Base-by-base conservation (phyloP, 164 flowering plant species). In the Macadamia integrifolia region DNA sequence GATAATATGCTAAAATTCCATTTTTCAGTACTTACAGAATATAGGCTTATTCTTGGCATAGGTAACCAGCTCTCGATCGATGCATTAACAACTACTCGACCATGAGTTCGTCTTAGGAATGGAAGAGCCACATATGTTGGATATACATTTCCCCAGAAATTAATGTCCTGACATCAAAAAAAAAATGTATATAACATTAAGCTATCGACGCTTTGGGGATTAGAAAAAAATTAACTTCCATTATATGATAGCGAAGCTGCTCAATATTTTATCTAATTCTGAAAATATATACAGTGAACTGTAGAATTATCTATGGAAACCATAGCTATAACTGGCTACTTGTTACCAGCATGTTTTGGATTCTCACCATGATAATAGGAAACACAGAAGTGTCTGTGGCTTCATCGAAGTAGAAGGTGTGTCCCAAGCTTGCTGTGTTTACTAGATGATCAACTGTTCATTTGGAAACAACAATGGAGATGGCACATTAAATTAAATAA, bases 141-240 rank as follows among this genome's bases (percentile, higher is more conserved):
- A 76, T 88, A 88, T 56, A 94, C 88, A 80, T 90, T 91, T n/a
- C 98, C 97, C 98, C 97, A 90, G 57, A 92, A 90, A 72, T 92
- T 94, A 53, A 94, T 87, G 72, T 92, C 98, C 97, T 93, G 83
- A 29, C 7, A 74, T 13, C 17, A 40, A 49, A 0, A 29, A 46
- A 9, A 46, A 46, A 46, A 46, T 46, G 40, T 23, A 23, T 0
- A 23, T 23, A 23, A 23, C 23, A 23, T 35, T 35, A 5, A 2
- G 3, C 40, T 35, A 35, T 35, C 40, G 5, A 35, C 5, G 40
- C 40, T 2, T 1, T 35, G 5, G 40, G 0, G 5, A 35, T 35
- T 5, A 35, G 40, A 35, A 35, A 5, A 35, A 35, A 35, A 35
- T 35, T 2, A 35, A 35, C 3, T 35, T 35, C 40, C 40, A 35